These are phyloP conservation scores for Arabidopsis lyrata DNA, from an alignment of 441 rosid genomes.

Conservation along the genomic window DNA sequence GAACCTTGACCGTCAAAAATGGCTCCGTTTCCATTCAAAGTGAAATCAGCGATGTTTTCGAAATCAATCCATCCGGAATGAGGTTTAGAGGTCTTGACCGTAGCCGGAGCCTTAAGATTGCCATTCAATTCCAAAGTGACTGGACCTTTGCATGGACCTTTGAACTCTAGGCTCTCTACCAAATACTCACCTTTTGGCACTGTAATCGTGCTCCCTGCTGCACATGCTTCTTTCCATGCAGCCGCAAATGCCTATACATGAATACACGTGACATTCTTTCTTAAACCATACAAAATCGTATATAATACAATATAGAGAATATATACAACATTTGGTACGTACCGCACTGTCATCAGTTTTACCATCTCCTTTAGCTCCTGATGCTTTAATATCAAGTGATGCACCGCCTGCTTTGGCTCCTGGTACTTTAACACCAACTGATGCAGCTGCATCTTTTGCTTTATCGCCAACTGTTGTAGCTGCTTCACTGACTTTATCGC, in stretches of 20 bases:
- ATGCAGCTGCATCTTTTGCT: neutral
- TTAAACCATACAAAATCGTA: neutral
- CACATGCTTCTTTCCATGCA: slow-evolving; percentile 44
- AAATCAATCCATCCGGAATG: slow-evolving; percentile 55
- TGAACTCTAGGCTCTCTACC: slow-evolving; percentile 27
- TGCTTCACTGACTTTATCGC: neutral
- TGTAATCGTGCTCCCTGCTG: slow-evolving; percentile 27
- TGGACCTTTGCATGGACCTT: slow-evolving; percentile 47
- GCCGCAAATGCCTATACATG: slow-evolving; percentile 39
- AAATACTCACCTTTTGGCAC: slow-evolving; percentile 48
- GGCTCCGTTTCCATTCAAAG: slow-evolving; percentile 38
- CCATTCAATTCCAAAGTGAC: slow-evolving; percentile 46
- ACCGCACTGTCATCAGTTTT: slow-evolving; percentile 46
- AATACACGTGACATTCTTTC: neutral
- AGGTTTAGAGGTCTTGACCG: neutral
- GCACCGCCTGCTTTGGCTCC: neutral
- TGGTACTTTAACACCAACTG: neutral
- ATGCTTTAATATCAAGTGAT: slow-evolving; percentile 37
- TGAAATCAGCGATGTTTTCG: slow-evolving; percentile 32
- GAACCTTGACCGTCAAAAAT: slow-evolving; percentile 50
- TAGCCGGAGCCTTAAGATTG: slow-evolving; percentile 42
- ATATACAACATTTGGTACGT: neutral
- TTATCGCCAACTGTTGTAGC: neutral
- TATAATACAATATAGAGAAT: neutral
- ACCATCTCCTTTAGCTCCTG: slow-evolving; percentile 51